These are phyloP conservation scores for Gnaphalium uliginosum DNA, from an alignment of 129 eudicot genomes.

Conservation along the genomic window DNA sequence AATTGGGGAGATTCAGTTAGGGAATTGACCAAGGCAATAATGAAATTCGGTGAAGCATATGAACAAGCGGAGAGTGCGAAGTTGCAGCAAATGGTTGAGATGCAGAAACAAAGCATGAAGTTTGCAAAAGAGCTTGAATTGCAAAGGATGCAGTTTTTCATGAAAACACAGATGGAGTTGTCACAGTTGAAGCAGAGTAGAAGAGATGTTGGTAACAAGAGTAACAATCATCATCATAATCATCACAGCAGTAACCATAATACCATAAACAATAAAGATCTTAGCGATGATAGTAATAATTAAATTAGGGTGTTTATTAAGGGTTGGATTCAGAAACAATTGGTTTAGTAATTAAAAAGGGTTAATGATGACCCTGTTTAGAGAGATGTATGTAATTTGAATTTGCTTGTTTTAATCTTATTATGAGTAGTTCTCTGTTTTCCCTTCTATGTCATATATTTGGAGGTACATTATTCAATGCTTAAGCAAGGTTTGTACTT, in stretches of 20 bases:
- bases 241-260: conserved; percentile 46
- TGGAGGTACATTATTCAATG: conserved; percentile 25
- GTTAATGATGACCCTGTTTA: conserved; percentile 28
- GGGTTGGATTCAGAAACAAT: conserved; percentile 30
- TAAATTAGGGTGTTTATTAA: conserved; percentile 31
- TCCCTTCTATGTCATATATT: conserved; percentile 15
- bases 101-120: conserved; percentile 86
- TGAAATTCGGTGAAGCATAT: conserved; percentile 72
- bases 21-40: conserved; percentile 63
- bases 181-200: conserved; percentile 58
- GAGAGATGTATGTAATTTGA: conserved; percentile 38
- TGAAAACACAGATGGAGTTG: conserved; percentile 76
- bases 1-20: conserved; percentile 67
- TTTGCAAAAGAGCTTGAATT: conserved; percentile 69
- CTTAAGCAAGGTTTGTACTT: conserved; percentile 6
- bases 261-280: conserved; percentile 28
- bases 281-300: conserved; percentile 59
- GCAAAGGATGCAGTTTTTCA: conserved; percentile 80
- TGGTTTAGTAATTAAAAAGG: conserved; percentile 30
- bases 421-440: conserved; percentile 24
- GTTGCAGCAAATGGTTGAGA: conserved; percentile 74
- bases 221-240: conserved; percentile 33
- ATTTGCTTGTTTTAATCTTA: conserved; percentile 28
- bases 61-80: conserved; percentile 67
- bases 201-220: conserved; percentile 38